Base-by-base conservation (phyloP, 2,329 filamentous ascomycete genomes). In the Pseudophaeomoniella oleicola region DNA sequence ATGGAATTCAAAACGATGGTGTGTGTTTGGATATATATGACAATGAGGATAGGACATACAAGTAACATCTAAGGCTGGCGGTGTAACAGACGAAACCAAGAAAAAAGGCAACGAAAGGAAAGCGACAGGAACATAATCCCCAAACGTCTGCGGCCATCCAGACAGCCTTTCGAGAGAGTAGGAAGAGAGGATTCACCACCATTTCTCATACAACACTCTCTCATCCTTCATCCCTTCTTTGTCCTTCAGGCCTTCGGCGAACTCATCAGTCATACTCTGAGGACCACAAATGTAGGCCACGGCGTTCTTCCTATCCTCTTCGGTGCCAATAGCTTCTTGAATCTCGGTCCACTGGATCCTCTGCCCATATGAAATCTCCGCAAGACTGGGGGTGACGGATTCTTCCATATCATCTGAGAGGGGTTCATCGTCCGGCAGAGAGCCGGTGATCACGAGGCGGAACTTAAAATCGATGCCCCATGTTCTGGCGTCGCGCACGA, bases 211-310 rank as follows among this genome's bases (percentile, higher is more conserved):
- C 40, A 76, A 54, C 2, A 79, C 65, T 34, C 62, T 61, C 36
- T 61, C 52, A 17, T 58, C 47, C 6, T 62, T 54, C 47, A 73
- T 59, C 0, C 60, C 63, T 14, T 66, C 55, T 2, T 56, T 43
- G 1, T 40, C 44, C 27, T 48, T 49, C 6, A 63, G 46, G 12
- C 50, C 41, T 14, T 59, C 55, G 1, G 78, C 72, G 44, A 81
- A 66, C 35, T 69, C 64, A 50, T 84, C 80, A 2, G 77, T 82
- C 78, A 83, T 83, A 2, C 47, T 46, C 9, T 75, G 75, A 11
- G 78, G 69, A 1, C 79, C 79, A 48, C 80, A 84, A 1, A 84
- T 57, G 51, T 82, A 84, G 10, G 74, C 71, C 3, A 77, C 60
- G 1, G 66, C 64, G 2, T 57, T 53, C 1, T 51, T 44, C 35